These are phyloP conservation scores for Colletotrichum sp. DNA, from an alignment of 2,329 filamentous ascomycete genomes.

Conservation along the genomic window DNA sequence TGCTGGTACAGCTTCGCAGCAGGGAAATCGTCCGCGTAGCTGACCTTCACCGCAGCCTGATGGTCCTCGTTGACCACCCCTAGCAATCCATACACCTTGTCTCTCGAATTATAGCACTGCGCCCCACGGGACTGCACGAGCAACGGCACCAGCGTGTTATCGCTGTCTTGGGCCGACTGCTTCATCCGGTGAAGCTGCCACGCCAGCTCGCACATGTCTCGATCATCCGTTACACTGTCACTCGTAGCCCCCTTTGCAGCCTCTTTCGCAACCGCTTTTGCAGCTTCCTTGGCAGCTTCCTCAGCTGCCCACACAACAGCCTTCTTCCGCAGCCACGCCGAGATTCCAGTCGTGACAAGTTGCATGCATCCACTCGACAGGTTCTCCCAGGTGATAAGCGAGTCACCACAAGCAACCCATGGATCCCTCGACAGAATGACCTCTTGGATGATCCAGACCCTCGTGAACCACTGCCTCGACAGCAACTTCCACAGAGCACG, in stretches of 20 bases:
- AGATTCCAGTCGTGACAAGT: neutral
- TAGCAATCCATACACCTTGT: slow-evolving; percentile 12
- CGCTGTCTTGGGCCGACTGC: neutral
- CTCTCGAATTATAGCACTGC: neutral
- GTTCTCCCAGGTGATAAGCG: neutral
- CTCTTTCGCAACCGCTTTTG: neutral
- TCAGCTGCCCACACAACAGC: neutral
- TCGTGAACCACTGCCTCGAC: slow-evolving; percentile 1
- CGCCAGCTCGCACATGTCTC: neutral
- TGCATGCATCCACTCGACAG: neutral
- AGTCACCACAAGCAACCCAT: slow-evolving; percentile 1
- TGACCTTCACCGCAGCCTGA: neutral
- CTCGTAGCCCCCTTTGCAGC: neutral
- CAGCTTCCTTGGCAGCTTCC: too few relatives aligned
- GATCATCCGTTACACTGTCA: neutral
- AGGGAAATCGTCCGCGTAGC: neutral
- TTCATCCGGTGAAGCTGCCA: neutral
- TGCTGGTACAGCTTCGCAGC: neutral
- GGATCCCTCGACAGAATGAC: neutral
- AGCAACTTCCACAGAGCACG: neutral
- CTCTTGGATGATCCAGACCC: slow-evolving; percentile 7
- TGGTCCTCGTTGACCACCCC: neutral
- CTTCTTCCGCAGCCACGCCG: neutral
- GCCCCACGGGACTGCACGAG: neutral
- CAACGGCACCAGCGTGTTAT: neutral